Evolutionary conservation across 352 stramenopile species (phyloP).

Genomic region (Phytophthora foliorum): DNA sequence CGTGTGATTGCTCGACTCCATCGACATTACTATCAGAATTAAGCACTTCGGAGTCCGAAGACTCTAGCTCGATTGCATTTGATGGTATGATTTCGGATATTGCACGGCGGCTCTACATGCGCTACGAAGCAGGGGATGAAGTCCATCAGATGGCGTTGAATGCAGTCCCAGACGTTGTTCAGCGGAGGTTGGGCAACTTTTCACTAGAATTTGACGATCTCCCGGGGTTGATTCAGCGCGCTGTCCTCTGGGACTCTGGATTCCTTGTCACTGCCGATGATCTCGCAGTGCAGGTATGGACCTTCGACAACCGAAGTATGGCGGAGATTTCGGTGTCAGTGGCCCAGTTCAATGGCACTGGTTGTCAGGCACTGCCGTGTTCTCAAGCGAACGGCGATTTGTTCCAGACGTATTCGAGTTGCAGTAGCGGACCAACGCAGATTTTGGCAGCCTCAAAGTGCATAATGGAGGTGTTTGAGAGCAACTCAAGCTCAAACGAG

Average conservation of each 20-base stretch:
- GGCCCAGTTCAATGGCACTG: slow-evolving; percentile 20
- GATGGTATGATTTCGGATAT: slow-evolving; percentile 30
- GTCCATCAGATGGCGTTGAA: slow-evolving; percentile 20
- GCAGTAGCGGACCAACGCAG: slow-evolving; percentile 21
- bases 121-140: slow-evolving; percentile 28
- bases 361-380: slow-evolving; percentile 27
- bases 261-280: slow-evolving; percentile 28
- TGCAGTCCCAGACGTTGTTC: slow-evolving; percentile 11
- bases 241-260: slow-evolving; percentile 48
- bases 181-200: slow-evolving; percentile 18
- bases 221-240: slow-evolving; percentile 39
- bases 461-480: slow-evolving; percentile 25
- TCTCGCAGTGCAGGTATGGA: slow-evolving; percentile 28
- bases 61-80: slow-evolving; percentile 5
- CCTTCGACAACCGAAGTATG: slow-evolving; percentile 29
- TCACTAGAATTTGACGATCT: slow-evolving; percentile 33
- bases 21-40: slow-evolving; percentile 2
- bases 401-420: slow-evolving; percentile 23
- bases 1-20: slow-evolving; percentile 22
- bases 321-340: slow-evolving; percentile 31
- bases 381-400: slow-evolving; percentile 7
- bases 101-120: slow-evolving; percentile 30
- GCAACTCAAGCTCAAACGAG: background rate
- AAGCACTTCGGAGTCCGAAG: background rate
- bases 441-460: slow-evolving; percentile 34